A percentile compares a stretch with the other conserved stretches of the same genome.
Evolutionary conservation across 768 basidiomycete species (phyloP).

Genomic region (Daedaleopsis nitida): DNA sequence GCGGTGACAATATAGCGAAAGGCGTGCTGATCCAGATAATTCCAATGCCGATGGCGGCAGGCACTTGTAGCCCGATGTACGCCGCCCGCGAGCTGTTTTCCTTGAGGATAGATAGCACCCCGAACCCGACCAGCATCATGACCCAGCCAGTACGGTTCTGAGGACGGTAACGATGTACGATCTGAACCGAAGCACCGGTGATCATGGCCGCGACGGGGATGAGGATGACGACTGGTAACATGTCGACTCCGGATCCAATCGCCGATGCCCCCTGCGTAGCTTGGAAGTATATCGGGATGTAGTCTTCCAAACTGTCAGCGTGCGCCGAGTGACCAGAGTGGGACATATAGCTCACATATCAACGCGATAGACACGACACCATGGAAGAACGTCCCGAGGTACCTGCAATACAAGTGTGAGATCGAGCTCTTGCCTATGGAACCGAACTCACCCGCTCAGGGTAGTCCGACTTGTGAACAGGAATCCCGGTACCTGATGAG

Average conservation of each 20-base stretch:
- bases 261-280: constrained; percentile 41
- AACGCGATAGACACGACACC: constrained; percentile 25
- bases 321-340: not conserved
- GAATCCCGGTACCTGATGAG: constrained; percentile 4
- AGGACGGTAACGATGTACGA: constrained; percentile 36
- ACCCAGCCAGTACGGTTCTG: constrained; percentile 40
- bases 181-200: constrained; percentile 33
- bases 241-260: constrained; percentile 37
- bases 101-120: constrained; percentile 35
- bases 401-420: constrained; percentile 25
- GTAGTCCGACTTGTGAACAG: constrained; percentile 6
- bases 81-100: constrained; percentile 18
- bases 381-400: constrained; percentile 35
- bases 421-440: not conserved
- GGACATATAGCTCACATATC: constrained; percentile 16
- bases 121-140: constrained; percentile 36
- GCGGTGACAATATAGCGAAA: constrained; percentile 13
- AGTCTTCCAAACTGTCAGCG: constrained; percentile 25
- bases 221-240: constrained; percentile 35
- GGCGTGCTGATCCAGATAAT: constrained; percentile 8
- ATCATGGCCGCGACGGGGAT: constrained; percentile 41
- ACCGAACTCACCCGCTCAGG: constrained; percentile 1
- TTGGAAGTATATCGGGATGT: constrained; percentile 49
- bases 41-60: constrained; percentile 35
- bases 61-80: constrained; percentile 24